Conservation (phyloP, 2,329 filamentous ascomycete genomes). For the Alternaria sp. region DNA sequence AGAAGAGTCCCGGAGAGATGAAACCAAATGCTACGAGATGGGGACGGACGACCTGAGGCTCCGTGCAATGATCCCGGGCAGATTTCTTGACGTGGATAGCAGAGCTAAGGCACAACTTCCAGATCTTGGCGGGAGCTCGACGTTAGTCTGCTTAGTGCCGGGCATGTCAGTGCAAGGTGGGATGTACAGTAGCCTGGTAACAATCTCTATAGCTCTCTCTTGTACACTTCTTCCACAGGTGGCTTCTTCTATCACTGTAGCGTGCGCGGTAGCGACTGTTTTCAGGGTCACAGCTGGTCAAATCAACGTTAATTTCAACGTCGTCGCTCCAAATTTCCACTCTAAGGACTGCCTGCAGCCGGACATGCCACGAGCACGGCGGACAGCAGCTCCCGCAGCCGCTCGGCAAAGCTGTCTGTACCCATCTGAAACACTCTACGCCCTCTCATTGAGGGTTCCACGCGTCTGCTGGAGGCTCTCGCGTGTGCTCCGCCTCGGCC, state of each 20-base stretch:
- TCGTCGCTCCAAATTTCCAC: constrained; percentile 14
- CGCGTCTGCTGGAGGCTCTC: constrained; percentile 43
- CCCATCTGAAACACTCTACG: constrained; percentile 43
- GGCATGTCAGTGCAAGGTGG: constrained; percentile 10
- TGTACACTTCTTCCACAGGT: neutral
- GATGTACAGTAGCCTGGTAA: neutral
- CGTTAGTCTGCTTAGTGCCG: constrained; percentile 15
- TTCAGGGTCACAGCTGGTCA: neutral
- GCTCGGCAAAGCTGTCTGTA: constrained; percentile 36
- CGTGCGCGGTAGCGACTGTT: neutral
- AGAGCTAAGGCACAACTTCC: constrained; percentile 36
- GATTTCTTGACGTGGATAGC: constrained; percentile 45
- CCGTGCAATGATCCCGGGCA: constrained; percentile 39
- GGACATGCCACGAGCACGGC: constrained; percentile 21
- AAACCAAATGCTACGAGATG: constrained; percentile 36
- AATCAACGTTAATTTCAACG: neutral
- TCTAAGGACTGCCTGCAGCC: constrained; percentile 8
- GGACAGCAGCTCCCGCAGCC: constrained; percentile 24
- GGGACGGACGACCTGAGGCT: constrained; percentile 37
- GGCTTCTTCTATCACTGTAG: neutral
- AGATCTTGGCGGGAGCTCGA: constrained; percentile 20
- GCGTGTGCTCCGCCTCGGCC: constrained; percentile 40
- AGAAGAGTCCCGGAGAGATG: constrained; percentile 32
- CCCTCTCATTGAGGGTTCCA: constrained; percentile 36
- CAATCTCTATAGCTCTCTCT: neutral